A percentile compares a stretch with the other conserved stretches of the same genome.
Evolutionary conservation across 306 rosid genomes (phyloP).

Genomic region (Vigna trinervia): DNA sequence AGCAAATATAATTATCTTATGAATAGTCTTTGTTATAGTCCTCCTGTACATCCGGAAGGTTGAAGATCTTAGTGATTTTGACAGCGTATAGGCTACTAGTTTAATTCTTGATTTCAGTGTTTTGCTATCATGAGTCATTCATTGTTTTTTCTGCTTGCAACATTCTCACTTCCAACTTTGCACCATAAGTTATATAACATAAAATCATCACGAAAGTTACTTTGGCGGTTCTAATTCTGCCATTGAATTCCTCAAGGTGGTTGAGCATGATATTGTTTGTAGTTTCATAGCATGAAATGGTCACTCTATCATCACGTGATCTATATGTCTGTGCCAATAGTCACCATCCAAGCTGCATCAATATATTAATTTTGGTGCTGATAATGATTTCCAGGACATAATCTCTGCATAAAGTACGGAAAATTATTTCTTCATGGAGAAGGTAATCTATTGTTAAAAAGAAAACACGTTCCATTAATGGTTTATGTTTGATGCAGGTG

Average conservation of each 20-base stretch:
- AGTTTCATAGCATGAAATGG: constrained; percentile 30
- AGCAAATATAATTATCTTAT: constrained; percentile 9
- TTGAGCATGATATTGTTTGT: constrained; percentile 9
- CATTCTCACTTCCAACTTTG: constrained; percentile 22
- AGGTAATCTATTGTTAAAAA: constrained; percentile 19
- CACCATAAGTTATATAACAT: constrained; percentile 10
- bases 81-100: constrained; percentile 18
- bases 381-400: constrained; percentile 10
- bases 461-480: constrained; percentile 11
- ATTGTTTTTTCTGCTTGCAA: constrained; percentile 13
- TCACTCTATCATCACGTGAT: constrained; percentile 24
- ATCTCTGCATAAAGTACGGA: constrained; percentile 4
- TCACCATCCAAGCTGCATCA: constrained; percentile 26
- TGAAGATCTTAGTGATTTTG: constrained; percentile 4
- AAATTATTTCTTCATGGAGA: constrained; percentile 15
- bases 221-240: constrained; percentile 32
- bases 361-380: constrained; percentile 27
- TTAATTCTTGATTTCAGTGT: constrained; percentile 36
- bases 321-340: background rate
- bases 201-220: constrained; percentile 1
- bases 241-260: constrained; percentile 33
- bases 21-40: constrained; percentile 42
- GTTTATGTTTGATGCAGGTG: constrained; percentile 67
- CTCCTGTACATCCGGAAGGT: constrained; percentile 28
- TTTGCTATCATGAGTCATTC: constrained; percentile 23